Evolutionary conservation across 805 yeast species (phyloP), one percentile per base, ranked within the genome.

Genomic region (Nakazawaea holstii): DNA sequence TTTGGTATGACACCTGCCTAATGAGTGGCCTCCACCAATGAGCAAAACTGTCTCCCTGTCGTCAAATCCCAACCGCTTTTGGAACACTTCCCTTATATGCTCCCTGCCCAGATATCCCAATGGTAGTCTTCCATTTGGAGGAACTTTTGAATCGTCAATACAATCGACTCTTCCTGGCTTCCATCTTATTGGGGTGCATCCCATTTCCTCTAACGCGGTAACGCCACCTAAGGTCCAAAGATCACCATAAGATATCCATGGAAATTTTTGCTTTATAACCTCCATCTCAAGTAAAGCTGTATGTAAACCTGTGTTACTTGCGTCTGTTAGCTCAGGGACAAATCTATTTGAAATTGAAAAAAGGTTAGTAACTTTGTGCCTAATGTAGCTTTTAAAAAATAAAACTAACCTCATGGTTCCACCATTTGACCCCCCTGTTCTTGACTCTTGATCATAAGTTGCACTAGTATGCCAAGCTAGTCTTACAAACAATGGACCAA

Each of bases 391-490:
- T 20, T 20, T 33, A 29, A 33, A 43, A 9, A 8, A 33, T 32
- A 7, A 2, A 2, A 45, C 39, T 8, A 35, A 73, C 55, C 74
- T 69, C 76, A 82, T 80, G 11, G 90, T 82, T 41, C 88, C 89
- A 39, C 89, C 88, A 56, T 73, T 80, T 1, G 87, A 79, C 2
- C 89, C 88, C 39, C 87, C 88, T 14, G 70, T 67, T 8, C 67
- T 66, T 26, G 59, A 70, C n/a, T 64, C 61, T 53, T 68, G 69
- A 57, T 87, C 88, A 64, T 73, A 89, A 15, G 94, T 86, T n/a
- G 95, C 96, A 49, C 87, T 77, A 32, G 84, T 77, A 61, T 88
- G 95, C 96, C 96, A 88, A 27, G 95, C 85, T 47, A 87, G 73
- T 57, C 96, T 79, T 24, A 88, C 79, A 36, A 88, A 68, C 13